phyloP scores from a whole-genome alignment of 2,329 filamentous ascomycete species.

The Colletotrichum cuscutae region DNA sequence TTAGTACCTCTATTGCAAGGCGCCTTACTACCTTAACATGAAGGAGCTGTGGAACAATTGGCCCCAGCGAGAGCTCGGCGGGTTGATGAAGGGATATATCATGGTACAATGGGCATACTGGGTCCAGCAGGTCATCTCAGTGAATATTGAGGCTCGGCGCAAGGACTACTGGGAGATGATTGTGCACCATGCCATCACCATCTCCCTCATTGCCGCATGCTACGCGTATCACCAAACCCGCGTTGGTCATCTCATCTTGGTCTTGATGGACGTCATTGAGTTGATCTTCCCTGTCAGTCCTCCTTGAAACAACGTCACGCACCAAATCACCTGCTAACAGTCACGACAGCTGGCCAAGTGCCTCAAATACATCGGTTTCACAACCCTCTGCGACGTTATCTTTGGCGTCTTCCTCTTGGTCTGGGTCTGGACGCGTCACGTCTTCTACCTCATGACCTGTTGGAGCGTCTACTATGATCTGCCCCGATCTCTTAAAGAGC shows the following conservation, averaged over 20 bases:
- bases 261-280: conserved; percentile 14
- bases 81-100: conserved; percentile 18
- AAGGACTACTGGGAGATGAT: conserved; percentile 14
- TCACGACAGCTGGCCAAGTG: background rate
- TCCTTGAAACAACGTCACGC: no score
- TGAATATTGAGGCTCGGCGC: conserved; percentile 11
- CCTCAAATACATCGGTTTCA: background rate
- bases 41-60: conserved; percentile 3
- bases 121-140: conserved; percentile 20
- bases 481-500: background rate
- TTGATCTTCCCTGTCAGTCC: background rate
- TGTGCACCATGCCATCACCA: conserved; percentile 3
- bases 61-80: conserved; percentile 10
- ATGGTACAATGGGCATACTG: conserved; percentile 17
- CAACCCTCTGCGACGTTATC: conserved; percentile 5
- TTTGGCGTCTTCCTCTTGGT: conserved; percentile 10
- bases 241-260: conserved; percentile 1
- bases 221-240: conserved; percentile 14
- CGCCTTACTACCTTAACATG: conserved; percentile 1
- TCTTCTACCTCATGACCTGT: conserved; percentile 5
- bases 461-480: conserved; percentile 13
- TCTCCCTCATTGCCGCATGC: background rate
- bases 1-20: conserved; percentile 3
- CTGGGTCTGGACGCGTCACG: conserved; percentile 8
- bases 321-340: background rate